Base-by-base conservation (phyloP, 495 filamentous ascomycete species). In the Aspergillus avenaceus region DNA sequence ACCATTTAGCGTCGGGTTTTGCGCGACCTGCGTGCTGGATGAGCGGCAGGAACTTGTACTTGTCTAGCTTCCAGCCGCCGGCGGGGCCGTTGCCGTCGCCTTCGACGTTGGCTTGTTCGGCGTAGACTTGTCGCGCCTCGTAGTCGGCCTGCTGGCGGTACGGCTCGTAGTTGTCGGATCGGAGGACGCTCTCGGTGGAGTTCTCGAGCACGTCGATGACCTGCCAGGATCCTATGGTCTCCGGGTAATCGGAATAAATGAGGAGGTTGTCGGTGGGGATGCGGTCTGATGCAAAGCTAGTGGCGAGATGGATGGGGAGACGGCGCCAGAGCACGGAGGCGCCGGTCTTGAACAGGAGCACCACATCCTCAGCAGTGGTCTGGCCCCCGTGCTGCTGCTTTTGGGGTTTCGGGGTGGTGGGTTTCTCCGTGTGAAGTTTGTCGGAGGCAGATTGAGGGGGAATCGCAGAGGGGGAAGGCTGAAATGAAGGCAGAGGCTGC, bases 1-100 rank as follows among this genome's bases (percentile, higher is more conserved):
- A 85, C 77, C 80, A 85, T 46, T 81, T 73, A 18, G 73, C 71
- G 41, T 68, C 53, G 3, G 80, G 79, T 6, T 56, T 58, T 24
- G 32, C 59, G 22, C 51, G 58, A n/a, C 66, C 66, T 5, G 74
- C 67, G 34, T 71, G 61, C 24, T 71, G 58, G 16, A 76, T 46
- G 43, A 77, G 71, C 5, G 73, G 73, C 29, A 77, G 38, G 34
- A 72, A 71, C 55, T 77, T 79, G 70, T 72, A 77, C 50, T 76
- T 75, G 52, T 77, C 74, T 9, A 76, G 65, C 27, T 70, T 69
- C 73, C 72, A 75, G 14, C 65, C 64, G 3, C 62, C 61, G 9
- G 53, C 28, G 8, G 54, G 52, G 24, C 54, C 49, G 18, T 59
- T 50, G 12, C 31, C 45, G 21, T 59, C 59, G 22, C 62, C 66